These are phyloP conservation scores for Entomortierella chlamydospora DNA, from an alignment of 192 early-diverging fungal genomes.

Conservation along the genomic window DNA sequence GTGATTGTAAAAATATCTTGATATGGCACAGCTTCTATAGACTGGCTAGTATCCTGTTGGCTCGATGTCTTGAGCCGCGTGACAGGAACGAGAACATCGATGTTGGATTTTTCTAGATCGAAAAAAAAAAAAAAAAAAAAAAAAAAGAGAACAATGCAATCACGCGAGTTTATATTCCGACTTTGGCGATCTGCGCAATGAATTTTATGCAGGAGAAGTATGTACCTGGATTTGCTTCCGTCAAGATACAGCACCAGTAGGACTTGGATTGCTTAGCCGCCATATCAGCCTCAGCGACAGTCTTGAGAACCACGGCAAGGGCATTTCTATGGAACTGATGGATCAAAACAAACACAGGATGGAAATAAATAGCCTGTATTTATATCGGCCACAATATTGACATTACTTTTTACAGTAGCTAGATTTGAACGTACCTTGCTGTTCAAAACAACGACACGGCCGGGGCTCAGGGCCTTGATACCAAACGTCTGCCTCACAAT, in stretches of 20 bases:
- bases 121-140: not conserved
- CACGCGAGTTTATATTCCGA: not conserved
- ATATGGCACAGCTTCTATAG: constrained; percentile 31
- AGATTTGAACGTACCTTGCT: constrained; percentile 55
- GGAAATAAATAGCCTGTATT: no score
- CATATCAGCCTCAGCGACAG: constrained; percentile 54
- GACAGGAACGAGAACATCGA: constrained; percentile 32
- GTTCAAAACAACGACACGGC: constrained; percentile 85
- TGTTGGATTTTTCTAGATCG: constrained; percentile 13
- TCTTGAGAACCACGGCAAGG: constrained; percentile 70
- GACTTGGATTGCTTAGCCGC: constrained; percentile 45
- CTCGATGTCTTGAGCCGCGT: constrained; percentile 24
- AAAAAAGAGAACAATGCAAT: not conserved
- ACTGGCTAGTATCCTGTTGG: constrained; percentile 28
- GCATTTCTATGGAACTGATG: constrained; percentile 73
- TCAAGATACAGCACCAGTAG: constrained; percentile 58
- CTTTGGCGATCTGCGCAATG: no score
- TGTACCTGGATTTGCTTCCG: constrained; percentile 14
- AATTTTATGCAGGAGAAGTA: not conserved
- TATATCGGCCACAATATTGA: no score
- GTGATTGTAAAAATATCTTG: constrained; percentile 44
- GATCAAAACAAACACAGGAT: not conserved
- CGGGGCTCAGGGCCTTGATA: constrained; percentile 72
- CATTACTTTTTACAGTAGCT: no score
- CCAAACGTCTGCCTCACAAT: constrained; percentile 68